Evolutionary conservation across 2,329 filamentous ascomycete species (phyloP).

Genomic region (Aureobasidium uvarum): DNA sequence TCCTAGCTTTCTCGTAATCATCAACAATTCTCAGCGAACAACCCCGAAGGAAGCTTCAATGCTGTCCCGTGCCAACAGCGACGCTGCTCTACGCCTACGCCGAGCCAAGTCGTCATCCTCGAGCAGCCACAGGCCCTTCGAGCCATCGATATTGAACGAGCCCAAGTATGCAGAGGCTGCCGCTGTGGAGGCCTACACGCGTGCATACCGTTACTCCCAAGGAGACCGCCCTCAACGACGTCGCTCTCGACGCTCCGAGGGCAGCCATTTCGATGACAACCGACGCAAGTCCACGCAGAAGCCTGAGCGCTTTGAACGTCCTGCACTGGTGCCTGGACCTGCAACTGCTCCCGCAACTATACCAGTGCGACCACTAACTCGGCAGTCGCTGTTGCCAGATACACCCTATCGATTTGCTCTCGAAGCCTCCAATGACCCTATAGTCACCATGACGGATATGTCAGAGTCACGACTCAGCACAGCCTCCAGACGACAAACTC

Average conservation of each 20-base stretch:
- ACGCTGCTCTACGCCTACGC: constrained; percentile 35
- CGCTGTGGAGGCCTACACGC: constrained; percentile 59
- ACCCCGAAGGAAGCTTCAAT: constrained; percentile 29
- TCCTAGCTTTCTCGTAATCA: constrained; percentile 24
- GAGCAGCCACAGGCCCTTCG: constrained; percentile 46
- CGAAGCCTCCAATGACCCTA: constrained; percentile 7
- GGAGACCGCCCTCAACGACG: neutral
- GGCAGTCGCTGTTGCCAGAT: neutral
- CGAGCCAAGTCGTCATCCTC: constrained; percentile 39
- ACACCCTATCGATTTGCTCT: constrained; percentile 17
- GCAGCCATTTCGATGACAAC: constrained; percentile 38
- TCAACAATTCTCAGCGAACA: neutral
- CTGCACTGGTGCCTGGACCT: neutral
- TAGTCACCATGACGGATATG: neutral
- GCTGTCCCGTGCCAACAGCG: constrained; percentile 39
- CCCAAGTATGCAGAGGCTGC: constrained; percentile 59
- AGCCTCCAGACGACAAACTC: constrained; percentile 26
- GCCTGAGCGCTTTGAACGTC: neutral
- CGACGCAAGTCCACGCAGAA: constrained; percentile 20
- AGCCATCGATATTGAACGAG: constrained; percentile 45
- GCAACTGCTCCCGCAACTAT: constrained; percentile 3
- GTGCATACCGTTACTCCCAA: constrained; percentile 43
- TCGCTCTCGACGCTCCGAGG: constrained; percentile 34
- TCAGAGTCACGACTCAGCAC: constrained; percentile 2
- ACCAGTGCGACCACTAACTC: neutral